Percentiles rank a stretch among this genome's conserved stretches.
Evolutionary conservation across 1,139 yeast species (phyloP).

Genomic region (Suhomyces kunorum): DNA sequence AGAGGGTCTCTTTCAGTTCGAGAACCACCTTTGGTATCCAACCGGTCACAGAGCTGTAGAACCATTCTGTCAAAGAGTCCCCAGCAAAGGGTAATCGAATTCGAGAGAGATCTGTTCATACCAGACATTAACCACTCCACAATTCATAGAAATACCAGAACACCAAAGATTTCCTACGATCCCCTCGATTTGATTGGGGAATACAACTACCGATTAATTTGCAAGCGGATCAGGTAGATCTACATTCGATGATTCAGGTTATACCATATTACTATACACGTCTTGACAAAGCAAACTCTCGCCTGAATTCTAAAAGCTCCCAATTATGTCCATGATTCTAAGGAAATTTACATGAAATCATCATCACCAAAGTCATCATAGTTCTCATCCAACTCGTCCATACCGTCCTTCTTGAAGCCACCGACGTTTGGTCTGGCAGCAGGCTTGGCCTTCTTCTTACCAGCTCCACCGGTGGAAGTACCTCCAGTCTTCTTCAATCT

Average conservation of each 20-base stretch:
- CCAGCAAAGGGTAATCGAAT: too few relatives aligned
- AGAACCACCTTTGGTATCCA: too few relatives aligned
- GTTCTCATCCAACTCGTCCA: constrained; percentile 53
- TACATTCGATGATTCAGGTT: neutral
- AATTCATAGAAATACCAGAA: too few relatives aligned
- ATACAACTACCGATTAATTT: neutral
- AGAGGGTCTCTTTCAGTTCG: too few relatives aligned
- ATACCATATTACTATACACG: constrained; percentile 1
- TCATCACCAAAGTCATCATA: constrained; percentile 67
- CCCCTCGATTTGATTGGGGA: neutral
- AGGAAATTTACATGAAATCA: constrained; percentile 79
- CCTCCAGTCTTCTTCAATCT: constrained; percentile 80
- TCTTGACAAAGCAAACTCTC: neutral
- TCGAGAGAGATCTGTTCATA: too few relatives aligned
- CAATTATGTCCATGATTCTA: neutral
- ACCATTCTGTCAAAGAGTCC: too few relatives aligned
- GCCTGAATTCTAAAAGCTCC: neutral
- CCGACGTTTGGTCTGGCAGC: constrained; percentile 73
- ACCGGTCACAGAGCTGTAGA: too few relatives aligned
- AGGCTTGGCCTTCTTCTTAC: constrained; percentile 87
- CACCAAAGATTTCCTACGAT: neutral
- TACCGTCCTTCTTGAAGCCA: constrained; percentile 73
- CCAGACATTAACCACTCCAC: too few relatives aligned
- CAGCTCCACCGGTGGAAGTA: constrained; percentile 90
- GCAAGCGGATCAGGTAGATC: constrained; percentile 1